These are phyloP conservation scores for Elaeagnus macrophylla DNA, from an alignment of 306 rosid genomes.

Conservation along the genomic window DNA sequence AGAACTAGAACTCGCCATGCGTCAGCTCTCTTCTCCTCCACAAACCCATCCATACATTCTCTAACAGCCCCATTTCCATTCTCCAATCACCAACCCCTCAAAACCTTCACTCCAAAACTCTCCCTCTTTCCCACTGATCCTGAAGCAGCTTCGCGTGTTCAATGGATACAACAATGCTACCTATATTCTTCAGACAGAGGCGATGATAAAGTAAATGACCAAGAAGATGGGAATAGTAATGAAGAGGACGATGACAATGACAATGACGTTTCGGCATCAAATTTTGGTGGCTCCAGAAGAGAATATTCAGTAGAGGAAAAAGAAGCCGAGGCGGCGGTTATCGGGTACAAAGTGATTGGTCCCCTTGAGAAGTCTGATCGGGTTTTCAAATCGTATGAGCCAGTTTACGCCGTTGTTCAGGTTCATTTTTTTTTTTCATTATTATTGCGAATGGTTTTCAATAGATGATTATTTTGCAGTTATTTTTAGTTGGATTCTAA, in stretches of 20 bases:
- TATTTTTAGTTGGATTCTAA: constrained; percentile 1
- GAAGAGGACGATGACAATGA: constrained; percentile 36
- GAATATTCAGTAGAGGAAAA: constrained; percentile 61
- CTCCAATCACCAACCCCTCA: constrained; percentile 16
- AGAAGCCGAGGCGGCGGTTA: constrained; percentile 59
- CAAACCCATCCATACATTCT: constrained; percentile 25
- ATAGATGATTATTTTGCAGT: background rate
- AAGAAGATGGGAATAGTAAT: constrained; percentile 23
- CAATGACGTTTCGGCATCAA: constrained; percentile 23
- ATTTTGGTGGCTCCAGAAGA: constrained; percentile 26
- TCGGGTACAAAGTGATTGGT: constrained; percentile 67
- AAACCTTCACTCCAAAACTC: constrained; percentile 13
- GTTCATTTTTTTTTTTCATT: no score
- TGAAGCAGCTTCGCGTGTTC: constrained; percentile 16
- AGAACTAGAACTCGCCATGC: constrained; percentile 45
- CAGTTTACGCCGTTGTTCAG: constrained; percentile 75
- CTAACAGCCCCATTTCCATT: constrained; percentile 17
- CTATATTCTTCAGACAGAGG: constrained; percentile 41
- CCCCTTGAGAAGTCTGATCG: constrained; percentile 44
- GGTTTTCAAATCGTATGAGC: constrained; percentile 64
- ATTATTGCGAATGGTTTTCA: background rate
- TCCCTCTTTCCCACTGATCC: constrained; percentile 18
- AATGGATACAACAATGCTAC: constrained; percentile 31
- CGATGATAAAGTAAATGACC: constrained; percentile 23
- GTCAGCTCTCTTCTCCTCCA: constrained; percentile 31